Evolutionary conservation across 2,329 filamentous ascomycete genomes (phyloP).

Genomic region (Conoideocrella luteorostrata): DNA sequence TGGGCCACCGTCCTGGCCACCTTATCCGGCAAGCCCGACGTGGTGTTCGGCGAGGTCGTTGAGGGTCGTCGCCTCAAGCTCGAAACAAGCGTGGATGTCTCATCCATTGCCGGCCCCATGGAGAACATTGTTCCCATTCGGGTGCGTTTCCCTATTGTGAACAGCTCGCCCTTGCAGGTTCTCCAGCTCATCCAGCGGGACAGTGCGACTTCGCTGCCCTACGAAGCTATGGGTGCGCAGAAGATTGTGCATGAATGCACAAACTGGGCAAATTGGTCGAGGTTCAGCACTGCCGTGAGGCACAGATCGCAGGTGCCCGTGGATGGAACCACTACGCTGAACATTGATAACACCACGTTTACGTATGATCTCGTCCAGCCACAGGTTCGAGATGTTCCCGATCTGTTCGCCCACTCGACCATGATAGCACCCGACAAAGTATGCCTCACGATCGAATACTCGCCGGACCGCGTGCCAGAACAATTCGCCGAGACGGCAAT

Average conservation of each 20-base stretch:
- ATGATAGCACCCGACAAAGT: constrained; percentile 29
- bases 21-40: constrained; percentile 40
- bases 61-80: constrained; percentile 40
- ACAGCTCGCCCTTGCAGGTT: constrained; percentile 41
- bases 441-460: constrained; percentile 39
- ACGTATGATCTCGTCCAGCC: constrained; percentile 36
- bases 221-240: constrained; percentile 44
- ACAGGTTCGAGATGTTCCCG: constrained; percentile 33
- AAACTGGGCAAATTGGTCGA: constrained; percentile 46
- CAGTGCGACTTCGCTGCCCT: constrained; percentile 38
- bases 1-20: constrained; percentile 51
- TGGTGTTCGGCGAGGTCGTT: constrained; percentile 50
- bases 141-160: constrained; percentile 36
- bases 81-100: constrained; percentile 48
- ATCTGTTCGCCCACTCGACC: constrained; percentile 39
- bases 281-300: constrained; percentile 48
- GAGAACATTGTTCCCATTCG: constrained; percentile 44
- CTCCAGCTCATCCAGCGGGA: constrained; percentile 44
- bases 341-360: constrained; percentile 39
- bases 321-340: constrained; percentile 34
- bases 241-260: constrained; percentile 50
- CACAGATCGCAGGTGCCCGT: constrained; percentile 30
- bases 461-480: constrained; percentile 34
- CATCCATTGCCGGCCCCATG: constrained; percentile 40
- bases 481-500: constrained; percentile 39